phyloP scores from a whole-genome alignment of 192 early-diverging fungal species.

The Podila epicladia region DNA sequence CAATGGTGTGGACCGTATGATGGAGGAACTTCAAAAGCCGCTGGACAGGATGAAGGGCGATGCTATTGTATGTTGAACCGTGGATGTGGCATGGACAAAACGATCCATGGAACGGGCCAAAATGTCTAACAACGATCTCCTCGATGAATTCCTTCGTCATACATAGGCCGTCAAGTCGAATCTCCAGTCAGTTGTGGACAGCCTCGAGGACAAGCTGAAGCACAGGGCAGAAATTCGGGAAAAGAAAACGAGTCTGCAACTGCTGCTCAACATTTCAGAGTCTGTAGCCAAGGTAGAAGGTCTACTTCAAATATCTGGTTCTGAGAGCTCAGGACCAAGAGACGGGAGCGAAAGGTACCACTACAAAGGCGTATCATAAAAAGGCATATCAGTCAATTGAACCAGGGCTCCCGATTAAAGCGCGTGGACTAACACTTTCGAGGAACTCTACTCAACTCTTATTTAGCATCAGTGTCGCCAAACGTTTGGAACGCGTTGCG shows the following conservation, averaged over 20 bases:
- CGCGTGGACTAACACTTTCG: background rate
- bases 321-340: constrained; percentile 22
- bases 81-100: background rate
- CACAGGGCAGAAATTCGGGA: constrained; percentile 72
- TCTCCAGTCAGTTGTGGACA: constrained; percentile 62
- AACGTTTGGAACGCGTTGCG: constrained; percentile 84
- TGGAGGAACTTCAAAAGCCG: constrained; percentile 67
- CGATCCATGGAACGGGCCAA: too few species aligned
- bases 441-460: background rate
- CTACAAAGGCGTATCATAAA: background rate
- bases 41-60: constrained; percentile 68
- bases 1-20: constrained; percentile 75
- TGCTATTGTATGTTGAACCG: constrained; percentile 59
- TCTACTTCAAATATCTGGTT: constrained; percentile 66
- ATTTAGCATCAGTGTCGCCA: constrained; percentile 62
- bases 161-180: constrained; percentile 59
- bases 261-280: constrained; percentile 79
- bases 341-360: constrained; percentile 23
- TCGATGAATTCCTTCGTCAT: background rate
- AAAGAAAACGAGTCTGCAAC: constrained; percentile 74
- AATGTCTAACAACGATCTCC: background rate
- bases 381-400: background rate
- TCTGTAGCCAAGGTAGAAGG: constrained; percentile 82
- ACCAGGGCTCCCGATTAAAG: background rate
- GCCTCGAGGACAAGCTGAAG: constrained; percentile 67